Conservation (phyloP, 2,329 filamentous ascomycete species). For the Cladorrhinum sp. region DNA sequence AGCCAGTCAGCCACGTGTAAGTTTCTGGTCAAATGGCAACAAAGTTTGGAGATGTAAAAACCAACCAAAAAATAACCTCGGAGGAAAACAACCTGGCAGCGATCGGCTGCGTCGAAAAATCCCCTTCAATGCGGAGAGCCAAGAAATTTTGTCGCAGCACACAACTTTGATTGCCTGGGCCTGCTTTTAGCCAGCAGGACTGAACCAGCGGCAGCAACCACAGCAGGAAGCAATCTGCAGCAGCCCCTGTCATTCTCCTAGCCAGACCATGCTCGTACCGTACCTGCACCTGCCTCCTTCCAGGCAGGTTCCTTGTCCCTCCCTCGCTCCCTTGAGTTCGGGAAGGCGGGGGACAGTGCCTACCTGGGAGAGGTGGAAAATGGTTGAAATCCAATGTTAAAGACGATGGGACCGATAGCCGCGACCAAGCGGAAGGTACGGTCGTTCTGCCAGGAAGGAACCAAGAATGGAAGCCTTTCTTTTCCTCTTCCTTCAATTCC, state of each 20-base stretch:
- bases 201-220: slow-evolving; percentile 1
- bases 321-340: slow-evolving; percentile 4
- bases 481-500: background rate
- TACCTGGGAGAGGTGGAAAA: background rate
- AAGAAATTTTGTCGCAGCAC: slow-evolving; percentile 2
- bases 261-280: background rate
- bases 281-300: background rate
- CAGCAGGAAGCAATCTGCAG: slow-evolving; percentile 1
- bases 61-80: background rate
- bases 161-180: background rate
- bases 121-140: background rate
- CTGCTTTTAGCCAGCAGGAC: slow-evolving; percentile 7
- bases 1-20: slow-evolving; percentile 18
- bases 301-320: background rate
- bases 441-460: background rate
- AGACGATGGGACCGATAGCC: too few species aligned
- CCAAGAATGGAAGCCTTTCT: background rate
- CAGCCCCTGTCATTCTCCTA: background rate
- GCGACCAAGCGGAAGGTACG: too few species aligned
- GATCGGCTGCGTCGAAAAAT: background rate
- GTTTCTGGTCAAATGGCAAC: background rate
- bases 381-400: background rate
- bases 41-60: background rate
- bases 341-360: slow-evolving; percentile 4
- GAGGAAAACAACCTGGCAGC: slow-evolving; percentile 4